phyloP scores from a whole-genome alignment of 306 rosid genomes.

The Castanea crenata region DNA sequence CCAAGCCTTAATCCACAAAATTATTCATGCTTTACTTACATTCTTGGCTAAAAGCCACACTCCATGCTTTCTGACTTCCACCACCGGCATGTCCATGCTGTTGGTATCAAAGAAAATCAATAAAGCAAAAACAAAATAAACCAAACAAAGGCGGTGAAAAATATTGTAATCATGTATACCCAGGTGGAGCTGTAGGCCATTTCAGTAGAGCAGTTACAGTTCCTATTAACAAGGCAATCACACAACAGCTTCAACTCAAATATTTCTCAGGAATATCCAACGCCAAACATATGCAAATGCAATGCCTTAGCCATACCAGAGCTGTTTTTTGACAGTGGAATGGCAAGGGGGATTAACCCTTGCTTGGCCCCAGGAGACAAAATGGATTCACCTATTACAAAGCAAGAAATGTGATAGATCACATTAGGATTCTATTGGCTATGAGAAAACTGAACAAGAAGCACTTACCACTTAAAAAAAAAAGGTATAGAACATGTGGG shows the following conservation, averaged over 20 bases:
- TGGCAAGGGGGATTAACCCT: constrained; percentile 75
- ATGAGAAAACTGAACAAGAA: neutral
- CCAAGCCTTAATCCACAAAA: neutral
- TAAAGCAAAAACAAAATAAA: constrained; percentile 13
- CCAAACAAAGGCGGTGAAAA: neutral
- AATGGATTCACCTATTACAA: constrained; percentile 70
- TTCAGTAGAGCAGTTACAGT: constrained; percentile 73
- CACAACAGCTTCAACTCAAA: constrained; percentile 16
- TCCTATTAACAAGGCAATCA: constrained; percentile 43
- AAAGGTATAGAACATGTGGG: neutral
- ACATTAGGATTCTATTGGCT: neutral
- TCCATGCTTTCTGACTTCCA: constrained; percentile 82
- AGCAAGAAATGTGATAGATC: constrained; percentile 11
- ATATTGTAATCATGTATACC: constrained; percentile 43
- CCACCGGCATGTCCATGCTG: constrained; percentile 96
- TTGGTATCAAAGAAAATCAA: constrained; percentile 25
- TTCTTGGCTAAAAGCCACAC: constrained; percentile 93
- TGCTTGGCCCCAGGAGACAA: constrained; percentile 80
- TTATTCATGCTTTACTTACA: constrained; percentile 47
- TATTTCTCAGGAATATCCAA: constrained; percentile 1
- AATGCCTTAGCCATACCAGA: constrained; percentile 48
- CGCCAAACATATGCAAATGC: neutral
- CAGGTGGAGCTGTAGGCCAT: constrained; percentile 97
- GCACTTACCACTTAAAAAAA: neutral
- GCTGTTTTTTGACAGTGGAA: constrained; percentile 69